Conservation (phyloP, 2,329 filamentous ascomycete genomes). For the Arthrinium phaeospermum region DNA sequence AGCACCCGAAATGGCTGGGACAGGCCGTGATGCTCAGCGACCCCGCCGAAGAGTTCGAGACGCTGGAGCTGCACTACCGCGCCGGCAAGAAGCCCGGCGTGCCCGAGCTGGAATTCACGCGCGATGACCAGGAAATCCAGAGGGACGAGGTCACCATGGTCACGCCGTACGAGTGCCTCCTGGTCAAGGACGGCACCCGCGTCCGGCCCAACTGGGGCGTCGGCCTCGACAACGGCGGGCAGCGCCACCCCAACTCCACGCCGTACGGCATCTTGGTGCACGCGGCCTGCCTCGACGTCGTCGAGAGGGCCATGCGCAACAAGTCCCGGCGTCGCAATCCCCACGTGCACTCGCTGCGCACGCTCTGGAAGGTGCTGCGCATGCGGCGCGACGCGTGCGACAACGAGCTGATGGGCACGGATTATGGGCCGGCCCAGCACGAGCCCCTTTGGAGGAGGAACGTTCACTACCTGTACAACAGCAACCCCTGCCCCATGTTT, state of each 20-base stretch:
- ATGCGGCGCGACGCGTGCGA: slow-evolving; percentile 29
- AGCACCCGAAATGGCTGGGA: slow-evolving; percentile 24
- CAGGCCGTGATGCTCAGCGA: slow-evolving; percentile 29
- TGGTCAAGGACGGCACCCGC: slow-evolving; percentile 18
- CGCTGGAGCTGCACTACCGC: slow-evolving; percentile 26
- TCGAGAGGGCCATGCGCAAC: slow-evolving; percentile 25
- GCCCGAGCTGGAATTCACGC: slow-evolving; percentile 8
- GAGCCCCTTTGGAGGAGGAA: not conserved
- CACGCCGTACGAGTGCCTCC: slow-evolving; percentile 22
- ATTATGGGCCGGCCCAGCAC: slow-evolving; percentile 20
- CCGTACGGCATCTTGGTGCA: slow-evolving; percentile 30
- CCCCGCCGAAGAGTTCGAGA: slow-evolving; percentile 29
- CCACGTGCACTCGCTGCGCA: slow-evolving; percentile 26
- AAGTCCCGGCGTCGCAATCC: slow-evolving; percentile 20
- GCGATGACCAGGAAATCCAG: slow-evolving; percentile 23
- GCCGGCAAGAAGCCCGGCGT: slow-evolving; percentile 27
- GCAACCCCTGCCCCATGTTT: not conserved
- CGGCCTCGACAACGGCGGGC: slow-evolving; percentile 22
- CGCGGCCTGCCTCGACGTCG: slow-evolving; percentile 28
- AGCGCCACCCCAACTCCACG: not conserved
- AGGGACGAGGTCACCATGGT: slow-evolving; percentile 24
- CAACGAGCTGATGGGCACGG: slow-evolving; percentile 26
- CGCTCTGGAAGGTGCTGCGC: slow-evolving; percentile 31
- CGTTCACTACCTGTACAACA: slow-evolving; percentile 24
- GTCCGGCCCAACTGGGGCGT: slow-evolving; percentile 23